Evolutionary conservation across 2,329 filamentous ascomycete genomes (phyloP).

Genomic region (Plectosphaerella plurivora): DNA sequence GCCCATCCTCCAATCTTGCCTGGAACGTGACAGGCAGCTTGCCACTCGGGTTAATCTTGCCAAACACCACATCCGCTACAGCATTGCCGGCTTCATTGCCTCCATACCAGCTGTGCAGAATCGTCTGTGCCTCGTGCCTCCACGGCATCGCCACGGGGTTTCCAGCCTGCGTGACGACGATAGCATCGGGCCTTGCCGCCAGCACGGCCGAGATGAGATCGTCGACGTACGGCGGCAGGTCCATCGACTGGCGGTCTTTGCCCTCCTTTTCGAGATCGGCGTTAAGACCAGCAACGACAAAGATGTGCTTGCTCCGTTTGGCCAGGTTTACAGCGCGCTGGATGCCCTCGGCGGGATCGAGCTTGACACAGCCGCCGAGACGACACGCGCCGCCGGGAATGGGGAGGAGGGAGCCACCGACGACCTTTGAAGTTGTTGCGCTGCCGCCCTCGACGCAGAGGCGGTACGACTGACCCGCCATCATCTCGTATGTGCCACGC

Average conservation of each 20-base stretch:
- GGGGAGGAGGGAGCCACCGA: background rate
- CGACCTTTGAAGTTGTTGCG: slow-evolving; percentile 14
- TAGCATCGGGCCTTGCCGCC: background rate
- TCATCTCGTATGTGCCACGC: slow-evolving; percentile 13
- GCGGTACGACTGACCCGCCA: slow-evolving; percentile 20
- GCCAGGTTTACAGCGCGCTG: slow-evolving; percentile 29
- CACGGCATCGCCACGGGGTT: slow-evolving; percentile 2
- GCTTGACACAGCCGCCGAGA: slow-evolving; percentile 1
- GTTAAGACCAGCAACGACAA: slow-evolving; percentile 51
- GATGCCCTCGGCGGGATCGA: slow-evolving; percentile 8
- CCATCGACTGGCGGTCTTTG: background rate
- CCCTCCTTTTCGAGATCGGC: slow-evolving; percentile 13
- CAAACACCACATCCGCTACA: slow-evolving; percentile 6
- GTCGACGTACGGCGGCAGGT: background rate
- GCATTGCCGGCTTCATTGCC: slow-evolving; percentile 7
- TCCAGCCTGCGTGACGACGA: slow-evolving; percentile 1
- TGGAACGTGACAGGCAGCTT: slow-evolving; percentile 8
- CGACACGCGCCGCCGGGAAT: slow-evolving; percentile 2
- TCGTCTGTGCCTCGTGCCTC: background rate
- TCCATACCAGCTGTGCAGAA: slow-evolving; percentile 7
- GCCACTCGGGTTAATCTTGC: slow-evolving; percentile 7
- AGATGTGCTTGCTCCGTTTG: slow-evolving; percentile 51
- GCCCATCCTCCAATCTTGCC: slow-evolving; percentile 2
- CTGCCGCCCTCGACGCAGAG: slow-evolving; percentile 20
- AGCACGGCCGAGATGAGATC: background rate